phyloP scores from a whole-genome alignment of 345 rosid species.

The Aquilaria yunnanensis region DNA sequence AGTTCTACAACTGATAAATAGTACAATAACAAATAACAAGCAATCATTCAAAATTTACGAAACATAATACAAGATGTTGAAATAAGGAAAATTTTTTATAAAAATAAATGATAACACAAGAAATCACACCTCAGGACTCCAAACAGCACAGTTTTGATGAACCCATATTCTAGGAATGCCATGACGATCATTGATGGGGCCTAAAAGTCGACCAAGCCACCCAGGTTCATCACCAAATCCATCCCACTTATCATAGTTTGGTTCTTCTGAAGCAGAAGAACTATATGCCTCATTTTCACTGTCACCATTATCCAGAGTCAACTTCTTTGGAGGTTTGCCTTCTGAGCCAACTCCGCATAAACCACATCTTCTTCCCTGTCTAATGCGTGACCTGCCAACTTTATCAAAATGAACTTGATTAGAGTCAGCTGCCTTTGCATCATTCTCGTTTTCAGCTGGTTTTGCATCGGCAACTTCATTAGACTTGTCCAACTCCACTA shows the following conservation, averaged over 20 bases:
- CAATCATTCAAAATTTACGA: not conserved
- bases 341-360: slow-evolving; percentile 96
- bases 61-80: not conserved
- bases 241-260: slow-evolving; percentile 83
- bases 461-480: slow-evolving; percentile 20
- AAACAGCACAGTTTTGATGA: slow-evolving; percentile 95
- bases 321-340: slow-evolving; percentile 84
- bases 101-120: slow-evolving; percentile 8
- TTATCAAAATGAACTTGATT: slow-evolving; percentile 26
- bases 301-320: slow-evolving; percentile 52
- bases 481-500: slow-evolving; percentile 1
- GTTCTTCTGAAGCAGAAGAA: slow-evolving; percentile 82
- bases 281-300: slow-evolving; percentile 76
- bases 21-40: not conserved
- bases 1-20: not conserved
- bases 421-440: slow-evolving; percentile 19
- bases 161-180: slow-evolving; percentile 99
- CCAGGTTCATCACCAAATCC: slow-evolving; percentile 94
- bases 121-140: slow-evolving; percentile 92
- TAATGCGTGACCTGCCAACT: slow-evolving; percentile 40
- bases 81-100: not conserved
- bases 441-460: slow-evolving; percentile 29
- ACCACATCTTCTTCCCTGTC: slow-evolving; percentile 85
- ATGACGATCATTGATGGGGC: slow-evolving; percentile 89
- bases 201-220: slow-evolving; percentile 94